Evolutionary conservation across 805 yeast species (phyloP).

Genomic region (Candida patagonica): DNA sequence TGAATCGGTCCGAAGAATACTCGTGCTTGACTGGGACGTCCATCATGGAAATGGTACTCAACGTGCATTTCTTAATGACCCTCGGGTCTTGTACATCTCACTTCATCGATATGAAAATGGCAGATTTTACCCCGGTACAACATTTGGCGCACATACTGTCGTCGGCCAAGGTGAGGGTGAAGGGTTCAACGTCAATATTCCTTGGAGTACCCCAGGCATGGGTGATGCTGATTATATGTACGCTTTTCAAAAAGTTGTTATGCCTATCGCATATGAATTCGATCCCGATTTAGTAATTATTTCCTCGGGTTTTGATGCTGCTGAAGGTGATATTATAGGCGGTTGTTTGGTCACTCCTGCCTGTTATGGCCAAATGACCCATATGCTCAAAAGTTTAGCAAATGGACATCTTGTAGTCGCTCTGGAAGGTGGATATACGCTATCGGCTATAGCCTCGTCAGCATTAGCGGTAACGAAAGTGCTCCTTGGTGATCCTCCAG

Average conservation of each 20-base stretch:
- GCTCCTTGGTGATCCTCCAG: conserved; percentile 92
- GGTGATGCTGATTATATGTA: conserved; percentile 93
- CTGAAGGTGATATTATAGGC: conserved; percentile 95
- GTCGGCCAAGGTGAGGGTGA: conserved; percentile 81
- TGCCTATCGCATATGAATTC: conserved; percentile 85
- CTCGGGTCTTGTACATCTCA: conserved; percentile 83
- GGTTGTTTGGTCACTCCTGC: conserved; percentile 94
- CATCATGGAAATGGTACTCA: conserved; percentile 99
- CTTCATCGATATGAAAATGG: conserved; percentile 90
- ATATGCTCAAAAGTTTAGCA: conserved; percentile 77
- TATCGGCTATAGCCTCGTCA: conserved; percentile 81
- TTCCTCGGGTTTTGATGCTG: conserved; percentile 97
- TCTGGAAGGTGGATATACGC: conserved; percentile 92
- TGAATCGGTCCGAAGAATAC: conserved; percentile 73
- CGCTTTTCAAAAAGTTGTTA: conserved; percentile 75
- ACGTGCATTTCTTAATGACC: conserved; percentile 80
- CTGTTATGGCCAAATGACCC: conserved; percentile 95
- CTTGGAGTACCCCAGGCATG: conserved; percentile 89
- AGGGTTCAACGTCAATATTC: conserved; percentile 83
- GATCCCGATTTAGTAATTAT: conserved; percentile 89
- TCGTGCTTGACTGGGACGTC: conserved; percentile 94
- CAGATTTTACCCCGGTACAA: conserved; percentile 87
- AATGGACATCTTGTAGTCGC: conserved; percentile 82
- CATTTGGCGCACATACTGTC: conserved; percentile 70
- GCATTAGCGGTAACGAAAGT: conserved; percentile 91